Evolutionary conservation across 169 alveolate species (phyloP), one percentile per base, ranked within the genome.

Genomic region (Plasmodium chabaudi): DNA sequence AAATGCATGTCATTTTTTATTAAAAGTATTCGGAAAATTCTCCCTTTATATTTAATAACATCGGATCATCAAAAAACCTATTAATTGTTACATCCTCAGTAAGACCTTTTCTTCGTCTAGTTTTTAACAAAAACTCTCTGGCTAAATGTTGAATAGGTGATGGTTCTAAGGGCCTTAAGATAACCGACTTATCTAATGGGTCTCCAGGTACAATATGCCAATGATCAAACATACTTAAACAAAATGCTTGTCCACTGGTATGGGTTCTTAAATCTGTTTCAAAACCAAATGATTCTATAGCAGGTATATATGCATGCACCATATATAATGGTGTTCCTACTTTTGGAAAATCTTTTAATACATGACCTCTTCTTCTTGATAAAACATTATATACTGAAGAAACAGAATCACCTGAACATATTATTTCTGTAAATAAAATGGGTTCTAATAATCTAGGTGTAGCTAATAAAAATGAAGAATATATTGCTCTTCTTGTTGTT

Each of bases 371-470:
- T 59, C 99, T 95, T 65, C 96, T 88, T 53, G 95, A 93, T 13
- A 98, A 94, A 4, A 98, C 97, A 77, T 96, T 97, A 91, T 97
- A 96, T 21, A 98, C 96, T n/a, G 99, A 98, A 9, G 98, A 94
- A 55, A 98, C 98, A 87, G 99, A 97, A 91, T 98, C 99, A 44
- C 98, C 98, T 9, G 99, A 99, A 73, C 99, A 98, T 64, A 90
- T 95, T 15, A 98, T 97, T 93, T 99, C 99, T 9, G 98, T 96
- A 63, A 96, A 92, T 67, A 93, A 94, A 46, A 97, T 92, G 19
- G 99, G 99, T 94, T 99, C 99, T 99, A 98, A 95, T 57, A 99
- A 93, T 77, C 99, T 95, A 13, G 99, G 99, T 2, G 99, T 95
- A 19, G 99, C 99, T 90, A 98, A 93, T 77, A 99, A 94, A 95